Evolutionary conservation across 2,329 filamentous ascomycete genomes (phyloP), one percentile per base, ranked within the genome.

Genomic region (Fusarium mundagurra): DNA sequence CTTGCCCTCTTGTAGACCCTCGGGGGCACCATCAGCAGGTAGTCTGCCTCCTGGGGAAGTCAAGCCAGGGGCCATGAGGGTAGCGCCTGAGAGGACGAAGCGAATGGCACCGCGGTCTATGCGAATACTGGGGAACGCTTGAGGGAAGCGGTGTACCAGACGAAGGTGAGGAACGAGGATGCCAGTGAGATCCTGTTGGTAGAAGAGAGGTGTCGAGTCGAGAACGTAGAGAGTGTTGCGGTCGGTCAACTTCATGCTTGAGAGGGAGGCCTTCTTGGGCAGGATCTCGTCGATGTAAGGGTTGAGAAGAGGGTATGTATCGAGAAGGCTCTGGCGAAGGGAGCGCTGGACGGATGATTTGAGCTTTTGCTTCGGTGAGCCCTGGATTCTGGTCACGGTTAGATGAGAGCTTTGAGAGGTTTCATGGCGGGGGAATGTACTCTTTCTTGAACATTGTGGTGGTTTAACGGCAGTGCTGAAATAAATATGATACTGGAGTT

Each of bases 51-150:
- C 96, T 0, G 91, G 84, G 27, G 91, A 94, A 34, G 96, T 99
- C 77, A 99, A 84, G 0, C 96, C 96, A 0, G 96, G 96, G 4
- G 95, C 96, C 96, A 99, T 99, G 72, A 99, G 91, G 20, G 96
- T 94, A 2, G 96, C 96, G 50, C 96, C 96, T 2, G 92, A 94
- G 4, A 99, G 90, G 33, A 99, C 96, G 85, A 99, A 99, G 70
- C 96, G 94, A 80, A 99, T 98, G 10, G 96, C 96, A 71, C 96
- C 96, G 57, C 96, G 91, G 83, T 99, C 96, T 82, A 98, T 97
- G 67, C 95, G 92, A 66, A 99, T 88, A 60, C 90, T 92, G 24
- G 93, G 92, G 82, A 99, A 96, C 67, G 91, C 93, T 76, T 91
- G 86, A 16, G 96, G 96, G 85, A 96, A 98, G 77, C 92, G 90